Evolutionary conservation across 2,329 filamentous ascomycete genomes (phyloP).

Genomic region (Calonectria pseudoturangicola): DNA sequence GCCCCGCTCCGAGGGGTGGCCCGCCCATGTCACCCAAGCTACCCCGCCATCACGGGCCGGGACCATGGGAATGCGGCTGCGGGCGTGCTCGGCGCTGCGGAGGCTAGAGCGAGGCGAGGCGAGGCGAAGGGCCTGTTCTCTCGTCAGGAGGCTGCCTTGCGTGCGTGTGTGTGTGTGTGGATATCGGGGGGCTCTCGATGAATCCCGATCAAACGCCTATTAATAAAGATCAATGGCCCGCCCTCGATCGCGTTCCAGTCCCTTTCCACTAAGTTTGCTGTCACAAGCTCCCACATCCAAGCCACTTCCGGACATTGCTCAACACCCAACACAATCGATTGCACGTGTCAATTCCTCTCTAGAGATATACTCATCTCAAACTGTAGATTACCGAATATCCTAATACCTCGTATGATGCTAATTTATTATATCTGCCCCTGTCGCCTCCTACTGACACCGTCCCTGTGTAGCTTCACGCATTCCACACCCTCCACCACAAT

Average conservation of each 20-base stretch:
- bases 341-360: background rate
- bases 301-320: conserved; percentile 15
- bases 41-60: conserved; percentile 51
- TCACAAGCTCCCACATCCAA: conserved; percentile 27
- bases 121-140: conserved; percentile 11
- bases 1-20: conserved; percentile 37
- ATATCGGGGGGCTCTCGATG: conserved; percentile 4
- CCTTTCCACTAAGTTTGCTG: conserved; percentile 33
- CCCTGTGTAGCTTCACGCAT: conserved; percentile 32
- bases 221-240: conserved; percentile 47
- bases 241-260: conserved; percentile 27
- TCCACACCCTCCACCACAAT: conserved; percentile 59
- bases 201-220: conserved; percentile 40
- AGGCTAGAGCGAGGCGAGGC: conserved; percentile 32
- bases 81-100: conserved; percentile 49
- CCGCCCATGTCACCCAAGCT: conserved; percentile 29
- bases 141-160: background rate
- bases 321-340: conserved; percentile 22
- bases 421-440: background rate
- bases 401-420: conserved; percentile 20
- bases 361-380: conserved; percentile 2
- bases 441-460: conserved; percentile 13
- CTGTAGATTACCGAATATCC: conserved; percentile 17
- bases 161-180: background rate
- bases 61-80: conserved; percentile 38